A percentile compares a stretch with the other conserved stretches of the same genome.
These are phyloP conservation scores for Phytophthora parvispora DNA, from an alignment of 352 stramenopile genomes.

Conservation along the genomic window DNA sequence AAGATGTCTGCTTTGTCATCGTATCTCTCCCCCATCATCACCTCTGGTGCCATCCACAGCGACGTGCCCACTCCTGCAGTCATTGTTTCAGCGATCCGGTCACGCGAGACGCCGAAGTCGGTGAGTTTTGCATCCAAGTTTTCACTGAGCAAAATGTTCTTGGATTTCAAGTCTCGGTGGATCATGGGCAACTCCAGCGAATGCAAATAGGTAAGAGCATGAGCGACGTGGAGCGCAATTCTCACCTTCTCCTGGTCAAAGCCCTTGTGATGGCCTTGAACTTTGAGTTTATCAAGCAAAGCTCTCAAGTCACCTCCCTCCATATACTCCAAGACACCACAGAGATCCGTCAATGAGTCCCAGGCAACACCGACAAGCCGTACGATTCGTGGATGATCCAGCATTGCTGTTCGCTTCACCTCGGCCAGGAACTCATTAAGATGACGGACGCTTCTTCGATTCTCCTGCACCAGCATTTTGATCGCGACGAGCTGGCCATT, in stretches of 20 bases:
- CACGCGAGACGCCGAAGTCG: slow-evolving; percentile 41
- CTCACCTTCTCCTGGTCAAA: slow-evolving; percentile 37
- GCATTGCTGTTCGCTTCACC: slow-evolving; percentile 40
- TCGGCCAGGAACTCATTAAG: slow-evolving; percentile 30
- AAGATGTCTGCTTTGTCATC: slow-evolving; percentile 53
- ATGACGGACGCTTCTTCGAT: slow-evolving; percentile 32
- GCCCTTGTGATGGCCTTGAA: slow-evolving; percentile 5
- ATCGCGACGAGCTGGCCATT: slow-evolving; percentile 37
- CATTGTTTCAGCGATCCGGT: slow-evolving; percentile 19
- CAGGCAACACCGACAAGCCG: slow-evolving; percentile 48
- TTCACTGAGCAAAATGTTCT: slow-evolving; percentile 56
- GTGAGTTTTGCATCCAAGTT: slow-evolving; percentile 45
- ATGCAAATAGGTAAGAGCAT: slow-evolving; percentile 58
- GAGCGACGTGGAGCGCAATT: slow-evolving; percentile 45
- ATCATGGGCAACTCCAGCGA: slow-evolving; percentile 45
- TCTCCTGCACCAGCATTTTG: slow-evolving; percentile 39
- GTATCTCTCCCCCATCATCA: slow-evolving; percentile 38
- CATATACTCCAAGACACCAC: slow-evolving; percentile 53
- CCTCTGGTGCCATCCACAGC: slow-evolving; percentile 42
- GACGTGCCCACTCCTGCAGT: slow-evolving; percentile 34
- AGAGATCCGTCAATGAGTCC: slow-evolving; percentile 48
- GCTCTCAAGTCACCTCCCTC: slow-evolving; percentile 43
- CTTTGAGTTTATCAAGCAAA: slow-evolving; percentile 26
- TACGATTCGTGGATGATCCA: slow-evolving; percentile 54
- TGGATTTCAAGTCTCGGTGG: slow-evolving; percentile 72